Conservation (phyloP, 1,139 yeast genomes). For the Lodderomyces metapsilosis region DNA sequence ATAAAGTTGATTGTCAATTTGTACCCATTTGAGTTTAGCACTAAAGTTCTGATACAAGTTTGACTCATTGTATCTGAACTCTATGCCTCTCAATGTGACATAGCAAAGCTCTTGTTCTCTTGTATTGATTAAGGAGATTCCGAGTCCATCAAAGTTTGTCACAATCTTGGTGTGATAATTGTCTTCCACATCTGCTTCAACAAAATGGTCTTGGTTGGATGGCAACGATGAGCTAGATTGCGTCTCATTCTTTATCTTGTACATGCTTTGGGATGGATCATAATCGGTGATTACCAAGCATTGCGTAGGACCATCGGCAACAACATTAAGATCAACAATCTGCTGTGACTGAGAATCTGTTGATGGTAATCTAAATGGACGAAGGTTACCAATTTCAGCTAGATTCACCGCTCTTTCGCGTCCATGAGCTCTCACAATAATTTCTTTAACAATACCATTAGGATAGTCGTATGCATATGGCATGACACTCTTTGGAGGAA, state of each 20-base stretch:
- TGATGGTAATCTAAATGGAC: conserved; percentile 77
- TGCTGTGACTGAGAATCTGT: conserved; percentile 37
- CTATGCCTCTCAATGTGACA: conserved; percentile 76
- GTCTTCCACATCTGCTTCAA: conserved; percentile 65
- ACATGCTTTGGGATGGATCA: conserved; percentile 74
- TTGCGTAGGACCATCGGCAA: conserved; percentile 96
- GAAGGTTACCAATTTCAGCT: conserved; percentile 88
- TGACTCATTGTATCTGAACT: conserved; percentile 77
- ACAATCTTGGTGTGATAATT: conserved; percentile 61
- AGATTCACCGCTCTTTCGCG: conserved; percentile 77
- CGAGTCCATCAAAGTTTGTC: conserved; percentile 80
- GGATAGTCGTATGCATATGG: conserved; percentile 99
- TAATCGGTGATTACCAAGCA: conserved; percentile 81
- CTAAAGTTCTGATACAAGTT: conserved; percentile 80
- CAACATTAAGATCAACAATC: conserved; percentile 82
- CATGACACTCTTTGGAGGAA: conserved; percentile 93
- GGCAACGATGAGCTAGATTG: conserved; percentile 11
- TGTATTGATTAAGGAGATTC: conserved; percentile 77
- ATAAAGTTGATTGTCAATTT: conserved; percentile 85
- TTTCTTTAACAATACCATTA: conserved; percentile 80
- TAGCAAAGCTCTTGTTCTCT: conserved; percentile 78
- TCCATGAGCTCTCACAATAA: conserved; percentile 69
- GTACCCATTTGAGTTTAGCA: conserved; percentile 88
- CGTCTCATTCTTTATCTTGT: conserved; percentile 45
- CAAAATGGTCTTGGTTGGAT: conserved; percentile 48